Evolutionary conservation across 345 rosid genomes (phyloP).

Genomic region (Theobroma cacao): DNA sequence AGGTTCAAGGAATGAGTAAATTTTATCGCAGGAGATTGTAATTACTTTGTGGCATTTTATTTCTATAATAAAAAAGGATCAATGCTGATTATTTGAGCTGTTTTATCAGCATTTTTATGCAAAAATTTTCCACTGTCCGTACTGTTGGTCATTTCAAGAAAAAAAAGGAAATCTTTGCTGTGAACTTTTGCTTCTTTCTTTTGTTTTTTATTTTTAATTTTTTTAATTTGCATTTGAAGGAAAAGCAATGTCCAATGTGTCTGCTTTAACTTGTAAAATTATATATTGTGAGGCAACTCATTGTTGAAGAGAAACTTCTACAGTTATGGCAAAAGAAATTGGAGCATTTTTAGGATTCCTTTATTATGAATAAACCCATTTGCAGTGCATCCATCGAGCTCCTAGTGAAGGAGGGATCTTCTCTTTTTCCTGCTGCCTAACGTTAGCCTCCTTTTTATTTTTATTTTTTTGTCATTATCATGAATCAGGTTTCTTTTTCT

Average conservation of each 20-base stretch:
- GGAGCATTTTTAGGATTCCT: background rate
- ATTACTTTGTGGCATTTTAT: background rate
- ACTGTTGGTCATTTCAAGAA: background rate
- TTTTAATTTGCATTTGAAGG: slow-evolving; percentile 10
- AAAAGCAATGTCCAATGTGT: background rate
- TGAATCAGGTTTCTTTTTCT: background rate
- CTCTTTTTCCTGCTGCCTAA: background rate
- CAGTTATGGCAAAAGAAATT: background rate
- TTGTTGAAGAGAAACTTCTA: background rate
- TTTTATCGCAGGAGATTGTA: background rate
- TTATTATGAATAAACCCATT: background rate
- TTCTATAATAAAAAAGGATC: background rate
- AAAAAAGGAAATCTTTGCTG: too few relatives aligned
- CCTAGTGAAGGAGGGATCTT: background rate
- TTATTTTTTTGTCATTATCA: background rate
- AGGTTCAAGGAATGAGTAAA: too few relatives aligned
- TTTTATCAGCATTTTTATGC: background rate
- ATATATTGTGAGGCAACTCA: background rate
- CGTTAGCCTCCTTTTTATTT: too few relatives aligned
- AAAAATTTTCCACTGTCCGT: background rate
- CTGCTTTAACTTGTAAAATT: background rate
- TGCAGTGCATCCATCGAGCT: background rate
- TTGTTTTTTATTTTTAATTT: too few relatives aligned
- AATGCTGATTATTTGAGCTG: background rate
- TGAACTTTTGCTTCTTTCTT: background rate